A percentile compares a stretch with the other conserved stretches of the same genome.
phyloP scores from a whole-genome alignment of 345 rosid species.

The Noccaea bulbosa region DNA sequence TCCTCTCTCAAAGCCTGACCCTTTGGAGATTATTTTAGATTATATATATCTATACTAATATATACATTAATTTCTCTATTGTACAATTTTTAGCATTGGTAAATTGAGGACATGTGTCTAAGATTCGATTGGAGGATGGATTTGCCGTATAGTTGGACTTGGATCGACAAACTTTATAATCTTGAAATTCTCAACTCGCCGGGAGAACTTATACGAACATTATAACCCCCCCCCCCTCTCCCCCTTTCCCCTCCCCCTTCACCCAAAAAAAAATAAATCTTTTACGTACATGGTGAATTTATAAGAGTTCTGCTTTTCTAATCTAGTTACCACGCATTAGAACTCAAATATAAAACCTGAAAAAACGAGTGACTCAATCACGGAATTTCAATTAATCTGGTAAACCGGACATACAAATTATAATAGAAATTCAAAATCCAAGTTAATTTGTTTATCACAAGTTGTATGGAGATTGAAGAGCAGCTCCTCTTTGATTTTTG shows the following conservation, averaged over 20 bases:
- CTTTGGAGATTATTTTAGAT: constrained; percentile 27
- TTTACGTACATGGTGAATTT: neutral
- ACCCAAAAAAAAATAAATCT: too few relatives aligned
- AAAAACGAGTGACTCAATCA: neutral
- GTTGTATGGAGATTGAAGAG: neutral
- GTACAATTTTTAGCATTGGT: neutral
- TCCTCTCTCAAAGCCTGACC: constrained; percentile 15
- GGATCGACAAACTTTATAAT: constrained; percentile 3
- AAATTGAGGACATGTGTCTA: constrained; percentile 25
- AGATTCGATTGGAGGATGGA: constrained; percentile 31
- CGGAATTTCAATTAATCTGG: neutral
- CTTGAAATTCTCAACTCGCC: constrained; percentile 9
- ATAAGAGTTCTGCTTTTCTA: neutral
- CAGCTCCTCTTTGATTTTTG: neutral
- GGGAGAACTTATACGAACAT: constrained; percentile 4
- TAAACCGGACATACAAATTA: neutral
- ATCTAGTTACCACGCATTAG: neutral
- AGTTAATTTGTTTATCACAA: neutral
- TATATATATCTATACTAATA: neutral
- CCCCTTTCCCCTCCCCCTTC: too few relatives aligned
- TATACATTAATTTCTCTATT: neutral
- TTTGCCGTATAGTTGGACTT: constrained; percentile 32
- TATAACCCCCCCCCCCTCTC: constrained; percentile 5
- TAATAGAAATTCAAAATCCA: neutral
- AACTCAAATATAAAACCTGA: neutral